Base-by-base conservation (phyloP, 1,284 basidiomycete species). In the Leccinum brunneo-olivaceum region DNA sequence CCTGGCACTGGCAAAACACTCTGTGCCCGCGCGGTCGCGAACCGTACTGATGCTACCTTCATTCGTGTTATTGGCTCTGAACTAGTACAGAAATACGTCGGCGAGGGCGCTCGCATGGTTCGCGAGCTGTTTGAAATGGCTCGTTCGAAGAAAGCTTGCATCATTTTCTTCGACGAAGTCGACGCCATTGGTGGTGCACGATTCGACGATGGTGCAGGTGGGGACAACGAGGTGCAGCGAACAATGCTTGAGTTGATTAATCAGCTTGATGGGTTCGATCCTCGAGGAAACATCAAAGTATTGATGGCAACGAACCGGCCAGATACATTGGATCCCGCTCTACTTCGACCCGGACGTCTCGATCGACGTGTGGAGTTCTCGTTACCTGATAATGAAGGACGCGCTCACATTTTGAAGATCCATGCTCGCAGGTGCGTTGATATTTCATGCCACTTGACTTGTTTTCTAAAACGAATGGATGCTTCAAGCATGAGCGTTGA, bases 201-300 rank as follows among this genome's bases (percentile, higher is more conserved):
- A 47, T 98, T 97, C 62, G 96, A 98, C 62, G 96, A 98, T 63
- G 96, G 96, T 44, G 95, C 94, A 24, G 96, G 96, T 43, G 96
- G 96, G 36, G 96, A 99, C 60, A 98, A 99, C 60, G 96, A 99
- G 62, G 96, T 99, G 29, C 96, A 99, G 68, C 73, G 96, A 62
- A 98, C 95, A n/a, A 98, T 98, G 95, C 73, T 99, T 69, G 96
- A 99, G 69, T 71, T 98, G 56, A 98, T 98, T 64, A 98, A 98
- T 66, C 96, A 99, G 67, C 71, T 99, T 54, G 95, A 99, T 60
- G 96, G 96, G 37, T 99, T 99, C 68, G 96, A 98, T 65, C 88
- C 95, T 1, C 72, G 96, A 70, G 96, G 96, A 15, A 98, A 98
- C 64, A 98, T 99, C 71, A 99, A 99, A 69, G 95, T 99, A 30